phyloP scores from a whole-genome alignment of 805 yeast species.

The Dipodascopsis uninucleata region DNA sequence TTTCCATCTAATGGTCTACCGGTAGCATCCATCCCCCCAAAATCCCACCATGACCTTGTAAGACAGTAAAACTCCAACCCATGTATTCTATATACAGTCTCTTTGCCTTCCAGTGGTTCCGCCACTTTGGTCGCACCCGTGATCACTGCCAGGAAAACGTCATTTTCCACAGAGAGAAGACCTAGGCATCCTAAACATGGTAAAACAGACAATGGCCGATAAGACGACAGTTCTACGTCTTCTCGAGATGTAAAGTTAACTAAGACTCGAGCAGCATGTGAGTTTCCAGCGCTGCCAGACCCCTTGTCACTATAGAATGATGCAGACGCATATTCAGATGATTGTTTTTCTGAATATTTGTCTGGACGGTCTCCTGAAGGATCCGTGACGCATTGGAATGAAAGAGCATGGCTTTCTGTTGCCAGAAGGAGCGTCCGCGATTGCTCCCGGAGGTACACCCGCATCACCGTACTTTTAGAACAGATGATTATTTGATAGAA shows the following conservation, averaged over 20 bases:
- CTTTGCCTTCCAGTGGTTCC: conserved; percentile 64
- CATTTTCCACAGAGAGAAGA: conserved; percentile 61
- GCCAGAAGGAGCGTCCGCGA: conserved; percentile 72
- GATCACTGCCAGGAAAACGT: conserved; percentile 73
- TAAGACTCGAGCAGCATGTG: conserved; percentile 31
- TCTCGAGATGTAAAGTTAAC: conserved; percentile 47
- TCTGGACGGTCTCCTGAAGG: too few species aligned
- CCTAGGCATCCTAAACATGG: conserved; percentile 65
- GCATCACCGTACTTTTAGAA: too few species aligned
- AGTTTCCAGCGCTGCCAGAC: not conserved
- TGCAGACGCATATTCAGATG: not conserved
- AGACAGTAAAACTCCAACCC: conserved; percentile 86
- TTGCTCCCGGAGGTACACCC: conserved; percentile 54
- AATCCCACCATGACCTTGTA: conserved; percentile 74
- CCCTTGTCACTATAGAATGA: not conserved
- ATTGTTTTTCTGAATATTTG: too few species aligned
- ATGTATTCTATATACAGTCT: conserved; percentile 72
- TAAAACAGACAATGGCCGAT: conserved; percentile 38
- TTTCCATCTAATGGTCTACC: conserved; percentile 58
- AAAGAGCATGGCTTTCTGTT: conserved; percentile 55
- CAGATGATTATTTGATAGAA: too few species aligned
- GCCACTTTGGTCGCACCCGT: conserved; percentile 78
- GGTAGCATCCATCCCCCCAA: conserved; percentile 58
- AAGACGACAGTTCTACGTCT: conserved; percentile 40
- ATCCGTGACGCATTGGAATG: conserved; percentile 41